phyloP scores from a whole-genome alignment of 495 filamentous ascomycete species.

The Geoglossum glabrum region DNA sequence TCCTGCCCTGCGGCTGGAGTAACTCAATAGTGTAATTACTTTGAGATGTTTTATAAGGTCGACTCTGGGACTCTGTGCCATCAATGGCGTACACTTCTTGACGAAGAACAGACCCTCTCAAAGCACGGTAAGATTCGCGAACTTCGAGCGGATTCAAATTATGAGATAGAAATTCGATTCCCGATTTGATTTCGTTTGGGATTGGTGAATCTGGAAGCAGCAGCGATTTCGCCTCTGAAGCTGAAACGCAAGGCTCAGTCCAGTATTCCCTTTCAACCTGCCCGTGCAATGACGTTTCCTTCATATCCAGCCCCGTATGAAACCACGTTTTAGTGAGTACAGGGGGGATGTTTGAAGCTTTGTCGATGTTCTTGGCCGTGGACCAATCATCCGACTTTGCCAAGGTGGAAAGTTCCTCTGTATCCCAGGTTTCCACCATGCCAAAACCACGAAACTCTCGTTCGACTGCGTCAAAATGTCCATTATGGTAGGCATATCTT shows the following conservation, averaged over 20 bases:
- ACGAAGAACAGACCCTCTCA: conserved; percentile 11
- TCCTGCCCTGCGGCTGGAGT: conserved; percentile 3
- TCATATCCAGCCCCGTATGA: too few relatives aligned
- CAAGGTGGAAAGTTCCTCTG: conserved; percentile 6
- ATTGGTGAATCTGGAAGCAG: background rate
- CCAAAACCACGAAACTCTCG: conserved; percentile 21
- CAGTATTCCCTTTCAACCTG: too few relatives aligned
- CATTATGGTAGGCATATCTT: conserved; percentile 11
- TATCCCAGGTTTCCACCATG: conserved; percentile 17
- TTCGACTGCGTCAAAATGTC: conserved; percentile 19
- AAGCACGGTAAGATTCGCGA: conserved; percentile 10
- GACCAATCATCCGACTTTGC: background rate
- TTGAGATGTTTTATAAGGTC: conserved; percentile 8
- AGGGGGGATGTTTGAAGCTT: background rate
- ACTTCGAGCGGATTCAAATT: background rate
- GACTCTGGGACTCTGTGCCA: background rate
- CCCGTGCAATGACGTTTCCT: too few relatives aligned
- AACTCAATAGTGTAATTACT: conserved; percentile 1
- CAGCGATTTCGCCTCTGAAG: too few relatives aligned
- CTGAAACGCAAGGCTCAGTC: too few relatives aligned
- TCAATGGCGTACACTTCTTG: conserved; percentile 14
- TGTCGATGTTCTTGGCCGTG: background rate
- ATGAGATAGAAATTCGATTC: too few relatives aligned
- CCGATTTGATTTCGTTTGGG: background rate
- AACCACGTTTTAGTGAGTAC: background rate